Percentiles rank a stretch among this genome's conserved stretches.
Conservation (phyloP, 441 rosid species). For the Gossypium laxum region DNA sequence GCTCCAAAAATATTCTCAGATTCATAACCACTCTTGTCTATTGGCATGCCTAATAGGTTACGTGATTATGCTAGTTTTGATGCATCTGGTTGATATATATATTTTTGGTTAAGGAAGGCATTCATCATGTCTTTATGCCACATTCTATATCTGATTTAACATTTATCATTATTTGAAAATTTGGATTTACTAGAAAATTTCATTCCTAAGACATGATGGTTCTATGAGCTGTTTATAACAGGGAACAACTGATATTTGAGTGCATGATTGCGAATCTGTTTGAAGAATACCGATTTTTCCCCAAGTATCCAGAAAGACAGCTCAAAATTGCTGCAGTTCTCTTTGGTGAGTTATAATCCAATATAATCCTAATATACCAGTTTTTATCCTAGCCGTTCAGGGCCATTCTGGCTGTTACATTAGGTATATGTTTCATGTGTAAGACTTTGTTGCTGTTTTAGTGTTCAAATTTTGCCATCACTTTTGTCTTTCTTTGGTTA, state of each 20-base stretch:
- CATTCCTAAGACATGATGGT: not conserved
- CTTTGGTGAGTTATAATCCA: slow-evolving; percentile 55
- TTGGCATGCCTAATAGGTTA: not conserved
- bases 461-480: not conserved
- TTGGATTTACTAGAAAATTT: not conserved
- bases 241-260: slow-evolving; percentile 85
- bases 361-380: not conserved
- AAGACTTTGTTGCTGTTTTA: slow-evolving; percentile 3
- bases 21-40: not conserved
- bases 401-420: not conserved
- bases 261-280: slow-evolving; percentile 94
- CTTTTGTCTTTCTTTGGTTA: not conserved
- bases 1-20: not conserved
- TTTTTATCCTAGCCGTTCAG: not conserved
- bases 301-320: slow-evolving; percentile 93
- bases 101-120: not conserved
- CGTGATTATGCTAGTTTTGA: not conserved
- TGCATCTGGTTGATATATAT: not conserved
- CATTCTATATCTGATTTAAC: not conserved
- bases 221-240: slow-evolving; percentile 23
- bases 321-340: slow-evolving; percentile 87
- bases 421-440: not conserved
- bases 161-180: not conserved
- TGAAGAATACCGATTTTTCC: slow-evolving; percentile 91
- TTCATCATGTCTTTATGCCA: not conserved